Evolutionary conservation across 495 filamentous ascomycete genomes (phyloP), one percentile per base, ranked within the genome.

Genomic region (Haplographium delicatum): DNA sequence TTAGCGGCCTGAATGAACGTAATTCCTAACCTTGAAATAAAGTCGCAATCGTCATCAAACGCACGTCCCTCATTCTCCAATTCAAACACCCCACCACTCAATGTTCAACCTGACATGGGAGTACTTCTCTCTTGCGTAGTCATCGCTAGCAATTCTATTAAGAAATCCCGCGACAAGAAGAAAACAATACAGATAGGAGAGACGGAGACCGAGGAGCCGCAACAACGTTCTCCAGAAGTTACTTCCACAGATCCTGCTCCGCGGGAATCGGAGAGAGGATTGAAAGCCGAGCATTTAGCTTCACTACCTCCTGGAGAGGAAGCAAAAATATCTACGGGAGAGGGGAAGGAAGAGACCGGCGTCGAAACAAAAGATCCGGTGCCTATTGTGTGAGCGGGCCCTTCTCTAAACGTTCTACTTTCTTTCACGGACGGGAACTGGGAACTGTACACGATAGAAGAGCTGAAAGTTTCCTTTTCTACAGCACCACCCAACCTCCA

Each of bases 271-370:
- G 34, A 8, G 34, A n/a, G 18, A 16, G 51, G 52, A n/a, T 26
- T 55, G 15, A 20, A 35, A 33, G 44, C 46, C 52, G 53, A 56
- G 50, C 49, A 53, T 26, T 37, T 48, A 34, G 28, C 51, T 44
- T 18, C 51, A 35, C 20, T 43, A 8, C 26, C 53, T 15, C 50
- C 40, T 13, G 22, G 24, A n/a, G 6, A 20, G 26, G n/a, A n/a
- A n/a, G n/a, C n/a, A n/a, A n/a, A n/a, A n/a, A n/a, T n/a, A 30
- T 26, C 18, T 23, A 45, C 8, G 22, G 37, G 19, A 37, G 34
- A 23, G 8, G 16, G 20, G 27, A 33, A 47, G 16, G 37, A 34
- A 15, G 4, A 25, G 25, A 44, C 13, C 28, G 28, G 22, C 3
- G 37, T 50, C 26, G 48, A 25, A 0, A 18, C 26, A 15, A 47